phyloP scores from a whole-genome alignment of 129 eudicot genomes.

The Chrysanthemum seticuspe region DNA sequence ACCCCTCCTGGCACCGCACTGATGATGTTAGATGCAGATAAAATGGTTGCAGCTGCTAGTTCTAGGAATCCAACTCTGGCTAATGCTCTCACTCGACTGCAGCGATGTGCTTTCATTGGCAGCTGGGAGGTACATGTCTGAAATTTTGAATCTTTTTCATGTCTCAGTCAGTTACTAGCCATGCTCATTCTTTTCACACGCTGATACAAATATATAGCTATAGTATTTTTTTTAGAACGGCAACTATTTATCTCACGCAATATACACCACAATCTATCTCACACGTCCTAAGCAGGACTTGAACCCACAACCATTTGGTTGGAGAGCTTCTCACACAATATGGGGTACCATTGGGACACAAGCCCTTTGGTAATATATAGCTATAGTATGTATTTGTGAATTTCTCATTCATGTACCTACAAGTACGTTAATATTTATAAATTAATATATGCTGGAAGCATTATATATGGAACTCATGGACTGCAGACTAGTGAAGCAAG shows the following conservation, averaged over 20 bases:
- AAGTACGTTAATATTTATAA: not conserved
- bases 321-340: too few species aligned
- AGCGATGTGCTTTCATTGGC: constrained; percentile 96
- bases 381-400: not conserved
- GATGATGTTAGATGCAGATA: constrained; percentile 99
- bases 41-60: constrained; percentile 99
- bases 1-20: constrained; percentile 99
- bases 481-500: not conserved
- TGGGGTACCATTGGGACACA: too few species aligned
- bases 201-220: not conserved
- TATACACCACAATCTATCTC: too few species aligned
- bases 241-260: too few species aligned
- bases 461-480: not conserved
- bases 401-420: constrained; percentile 5
- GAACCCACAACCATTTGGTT: too few species aligned
- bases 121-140: constrained; percentile 83
- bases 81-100: constrained; percentile 90
- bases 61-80: constrained; percentile 94
- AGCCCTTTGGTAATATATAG: not conserved
- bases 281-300: too few species aligned
- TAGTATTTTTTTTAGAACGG: not conserved
- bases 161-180: constrained; percentile 2
- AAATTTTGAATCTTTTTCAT: not conserved
- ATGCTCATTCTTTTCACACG: not conserved
- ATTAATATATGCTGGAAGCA: not conserved